phyloP scores from a whole-genome alignment of 1,284 basidiomycete genomes.

The Malassezia globosa region DNA sequence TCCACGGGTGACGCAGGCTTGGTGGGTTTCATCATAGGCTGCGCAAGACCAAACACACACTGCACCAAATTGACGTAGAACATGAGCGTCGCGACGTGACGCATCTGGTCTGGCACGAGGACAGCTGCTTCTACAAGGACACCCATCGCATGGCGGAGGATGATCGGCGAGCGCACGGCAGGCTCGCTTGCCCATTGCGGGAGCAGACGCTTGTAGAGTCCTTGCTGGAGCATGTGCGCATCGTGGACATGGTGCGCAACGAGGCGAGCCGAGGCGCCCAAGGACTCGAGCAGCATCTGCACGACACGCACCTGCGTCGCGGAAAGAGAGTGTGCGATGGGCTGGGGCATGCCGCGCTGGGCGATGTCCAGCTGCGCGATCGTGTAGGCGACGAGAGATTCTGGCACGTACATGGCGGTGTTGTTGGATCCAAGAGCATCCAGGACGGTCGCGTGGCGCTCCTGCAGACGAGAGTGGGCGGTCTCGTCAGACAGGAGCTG shows the following conservation, averaged over 20 bases:
- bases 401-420: constrained; percentile 31
- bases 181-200: constrained; percentile 45
- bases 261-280: constrained; percentile 25
- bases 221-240: constrained; percentile 26
- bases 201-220: constrained; percentile 39
- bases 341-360: constrained; percentile 29
- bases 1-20: constrained; percentile 17
- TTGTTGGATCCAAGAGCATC: constrained; percentile 16
- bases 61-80: constrained; percentile 44
- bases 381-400: constrained; percentile 44
- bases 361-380: constrained; percentile 38
- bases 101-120: constrained; percentile 30
- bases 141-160: constrained; percentile 41
- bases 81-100: constrained; percentile 42
- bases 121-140: constrained; percentile 42
- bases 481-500: constrained; percentile 33
- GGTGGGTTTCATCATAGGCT: constrained; percentile 31
- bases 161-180: constrained; percentile 35
- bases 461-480: constrained; percentile 21
- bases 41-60: constrained; percentile 43
- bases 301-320: constrained; percentile 29
- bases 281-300: constrained; percentile 29
- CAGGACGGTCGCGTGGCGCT: constrained; percentile 33
- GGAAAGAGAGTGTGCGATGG: constrained; percentile 28
- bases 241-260: neutral